Percentiles rank a stretch among this genome's conserved stretches.
These are phyloP conservation scores for Neurospora terricola DNA, from an alignment of 495 filamentous ascomycete species.

Conservation along the genomic window DNA sequence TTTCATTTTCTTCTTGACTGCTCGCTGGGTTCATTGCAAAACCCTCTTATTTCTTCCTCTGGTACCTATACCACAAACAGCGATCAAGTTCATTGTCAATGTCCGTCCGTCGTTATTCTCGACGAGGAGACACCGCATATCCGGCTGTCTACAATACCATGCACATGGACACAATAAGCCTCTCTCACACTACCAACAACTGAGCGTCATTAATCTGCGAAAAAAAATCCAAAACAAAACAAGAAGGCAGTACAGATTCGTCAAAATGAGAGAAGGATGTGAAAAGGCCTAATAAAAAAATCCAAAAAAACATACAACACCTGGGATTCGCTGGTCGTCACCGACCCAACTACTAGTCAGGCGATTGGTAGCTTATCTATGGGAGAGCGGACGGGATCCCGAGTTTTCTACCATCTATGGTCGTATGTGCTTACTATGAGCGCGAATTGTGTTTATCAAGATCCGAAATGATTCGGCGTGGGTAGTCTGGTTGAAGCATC, in stretches of 20 bases:
- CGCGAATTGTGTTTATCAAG: neutral
- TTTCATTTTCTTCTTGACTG: neutral
- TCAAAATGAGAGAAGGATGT: neutral
- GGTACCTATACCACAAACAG: neutral
- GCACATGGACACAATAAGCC: neutral
- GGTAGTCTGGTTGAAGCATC: neutral
- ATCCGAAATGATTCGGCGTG: neutral
- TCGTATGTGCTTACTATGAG: neutral
- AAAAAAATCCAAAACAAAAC: neutral
- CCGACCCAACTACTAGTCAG: constrained; percentile 38
- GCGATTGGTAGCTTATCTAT: constrained; percentile 25
- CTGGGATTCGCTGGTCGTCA: constrained; percentile 29
- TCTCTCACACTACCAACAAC: neutral
- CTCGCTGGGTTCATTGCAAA: neutral
- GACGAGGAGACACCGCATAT: neutral
- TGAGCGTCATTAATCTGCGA: neutral
- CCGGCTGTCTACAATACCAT: neutral
- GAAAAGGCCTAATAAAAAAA: neutral
- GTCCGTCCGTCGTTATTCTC: neutral
- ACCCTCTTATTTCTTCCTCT: neutral
- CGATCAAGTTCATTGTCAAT: neutral
- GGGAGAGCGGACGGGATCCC: constrained; percentile 43
- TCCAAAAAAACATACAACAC: constrained; percentile 12
- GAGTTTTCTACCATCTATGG: constrained; percentile 19
- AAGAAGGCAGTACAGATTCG: neutral